Base-by-base conservation (phyloP, 495 filamentous ascomycete species). In the Cercophora sp. region DNA sequence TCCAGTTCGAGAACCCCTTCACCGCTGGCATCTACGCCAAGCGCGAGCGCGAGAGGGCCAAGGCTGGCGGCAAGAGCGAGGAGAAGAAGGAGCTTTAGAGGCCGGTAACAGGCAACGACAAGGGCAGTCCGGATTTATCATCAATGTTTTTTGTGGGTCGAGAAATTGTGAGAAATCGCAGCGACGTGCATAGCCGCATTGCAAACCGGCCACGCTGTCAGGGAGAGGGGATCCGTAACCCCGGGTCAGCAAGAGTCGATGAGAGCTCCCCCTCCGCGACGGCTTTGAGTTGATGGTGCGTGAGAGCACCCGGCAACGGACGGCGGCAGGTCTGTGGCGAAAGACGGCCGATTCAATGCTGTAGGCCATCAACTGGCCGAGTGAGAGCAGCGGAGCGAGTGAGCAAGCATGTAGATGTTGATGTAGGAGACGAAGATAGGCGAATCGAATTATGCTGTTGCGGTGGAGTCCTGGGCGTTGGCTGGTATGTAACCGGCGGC, bases 1-100 rank as follows among this genome's bases (percentile, higher is more conserved):
- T 96, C 61, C 75, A 75, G 61, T 97, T 85, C 72, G 93, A 98
- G 70, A 93, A 98, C 76, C 92, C 92, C n/a, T 98, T 98, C 72
- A 98, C 93, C 26, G 82, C 82, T 1, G 88, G 80, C 55, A 98
- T 98, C 57, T 98, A 97, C 70, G 86, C 85, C 49, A 95, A 96
- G 83, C 84, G 93, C 51, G 88, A 87, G 58, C 74, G 70, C 57
- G 75, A 75, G 56, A 63, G 72, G 36, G 71, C 68, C 48, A 57
- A 59, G 58, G 49, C 48, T 11, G 65, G 56, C 6, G 68, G 59
- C 27, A 62, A 63, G 51, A 56, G 36, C 15, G 63, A 65, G 40
- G 57, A 53, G 42, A 75, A 76, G 69, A 78, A 78, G 63, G 66
- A 73, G 61, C 70, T 68, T 47, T 76, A 57, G 71, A 32, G 31